phyloP scores from a whole-genome alignment of 192 early-diverging fungal species.

The Backusella luteola region DNA sequence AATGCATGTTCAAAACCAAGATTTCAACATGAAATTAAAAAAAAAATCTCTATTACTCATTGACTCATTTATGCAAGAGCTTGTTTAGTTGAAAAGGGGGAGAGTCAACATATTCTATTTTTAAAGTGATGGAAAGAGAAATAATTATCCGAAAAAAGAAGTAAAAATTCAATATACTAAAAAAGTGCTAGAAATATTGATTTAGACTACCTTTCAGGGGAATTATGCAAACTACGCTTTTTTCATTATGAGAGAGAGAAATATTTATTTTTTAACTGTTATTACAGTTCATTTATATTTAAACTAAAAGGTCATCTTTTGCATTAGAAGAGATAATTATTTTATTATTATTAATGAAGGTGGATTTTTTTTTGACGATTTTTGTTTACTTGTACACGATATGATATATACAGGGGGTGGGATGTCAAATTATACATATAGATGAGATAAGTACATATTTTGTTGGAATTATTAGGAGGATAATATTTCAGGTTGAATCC shows the following conservation, averaged over 20 bases:
- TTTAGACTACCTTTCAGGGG: neutral
- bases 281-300: neutral
- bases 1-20: too few species aligned
- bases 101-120: neutral
- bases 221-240: too few species aligned
- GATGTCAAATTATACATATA: neutral
- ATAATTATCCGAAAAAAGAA: neutral
- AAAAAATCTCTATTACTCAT: too few species aligned
- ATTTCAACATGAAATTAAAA: too few species aligned
- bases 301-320: neutral
- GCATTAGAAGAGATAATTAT: neutral
- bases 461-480: neutral
- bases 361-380: neutral
- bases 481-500: conserved; percentile 14
- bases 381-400: neutral
- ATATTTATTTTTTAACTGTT: neutral
- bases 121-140: neutral
- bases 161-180: neutral
- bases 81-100: neutral
- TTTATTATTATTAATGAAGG: neutral
- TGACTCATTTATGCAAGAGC: neutral
- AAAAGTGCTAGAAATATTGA: neutral
- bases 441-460: neutral
- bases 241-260: too few species aligned
- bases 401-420: neutral